phyloP scores from a whole-genome alignment of 768 basidiomycete species.

The Astraeus odoratus region DNA sequence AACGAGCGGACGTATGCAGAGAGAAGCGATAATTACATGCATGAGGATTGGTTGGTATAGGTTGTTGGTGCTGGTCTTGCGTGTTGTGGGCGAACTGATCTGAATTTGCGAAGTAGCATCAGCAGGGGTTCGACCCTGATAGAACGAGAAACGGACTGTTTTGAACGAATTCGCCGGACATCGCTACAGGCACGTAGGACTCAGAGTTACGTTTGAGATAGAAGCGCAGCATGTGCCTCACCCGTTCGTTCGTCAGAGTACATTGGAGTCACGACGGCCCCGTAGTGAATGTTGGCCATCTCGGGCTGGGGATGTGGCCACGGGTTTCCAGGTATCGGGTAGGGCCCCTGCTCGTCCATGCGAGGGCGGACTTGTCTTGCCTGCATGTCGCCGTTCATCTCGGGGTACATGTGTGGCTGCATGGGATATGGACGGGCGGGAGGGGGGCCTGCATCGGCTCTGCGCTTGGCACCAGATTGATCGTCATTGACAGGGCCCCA shows the following conservation, averaged over 20 bases:
- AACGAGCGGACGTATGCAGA: slow-evolving; percentile 11
- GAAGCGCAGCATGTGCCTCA: slow-evolving; percentile 24
- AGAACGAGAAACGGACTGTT: slow-evolving; percentile 25
- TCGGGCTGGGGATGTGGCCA: slow-evolving; percentile 30
- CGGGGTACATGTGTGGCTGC: slow-evolving; percentile 29
- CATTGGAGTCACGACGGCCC: slow-evolving; percentile 37
- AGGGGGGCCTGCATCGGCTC: slow-evolving; percentile 26
- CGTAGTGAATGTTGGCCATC: slow-evolving; percentile 33
- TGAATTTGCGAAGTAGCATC: slow-evolving; percentile 10
- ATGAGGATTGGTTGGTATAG: slow-evolving; percentile 20
- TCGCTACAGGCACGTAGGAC: slow-evolving; percentile 25
- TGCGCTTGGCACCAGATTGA: slow-evolving; percentile 31
- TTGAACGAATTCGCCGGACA: slow-evolving; percentile 37
- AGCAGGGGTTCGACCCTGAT: slow-evolving; percentile 10
- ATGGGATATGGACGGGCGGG: slow-evolving; percentile 29
- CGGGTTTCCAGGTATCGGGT: slow-evolving; percentile 20
- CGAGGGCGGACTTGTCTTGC: slow-evolving; percentile 22
- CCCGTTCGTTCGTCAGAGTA: slow-evolving; percentile 56
- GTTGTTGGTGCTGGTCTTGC: slow-evolving; percentile 27
- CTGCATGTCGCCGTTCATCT: slow-evolving; percentile 27
- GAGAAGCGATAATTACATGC: slow-evolving; percentile 27
- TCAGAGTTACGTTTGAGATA: slow-evolving; percentile 10
- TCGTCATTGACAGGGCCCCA: slow-evolving; percentile 40
- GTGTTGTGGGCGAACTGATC: slow-evolving; percentile 29
- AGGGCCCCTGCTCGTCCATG: slow-evolving; percentile 26